phyloP scores from a whole-genome alignment of 768 basidiomycete species.

The Epithele typhae region DNA sequence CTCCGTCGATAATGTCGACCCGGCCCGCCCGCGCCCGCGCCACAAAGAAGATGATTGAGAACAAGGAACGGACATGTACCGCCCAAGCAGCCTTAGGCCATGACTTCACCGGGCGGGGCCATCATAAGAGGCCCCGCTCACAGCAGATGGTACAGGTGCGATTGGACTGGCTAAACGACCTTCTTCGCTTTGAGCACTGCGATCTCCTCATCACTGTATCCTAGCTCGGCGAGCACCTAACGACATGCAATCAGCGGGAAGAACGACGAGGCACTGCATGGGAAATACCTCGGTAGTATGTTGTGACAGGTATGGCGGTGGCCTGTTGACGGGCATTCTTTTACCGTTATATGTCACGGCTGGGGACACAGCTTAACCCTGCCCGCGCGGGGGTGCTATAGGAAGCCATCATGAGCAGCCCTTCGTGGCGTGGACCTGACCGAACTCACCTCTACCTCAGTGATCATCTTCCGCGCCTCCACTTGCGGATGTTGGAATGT shows the following conservation, averaged over 20 bases:
- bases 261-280: no score
- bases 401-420: not conserved
- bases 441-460: slow-evolving; percentile 65
- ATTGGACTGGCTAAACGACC: slow-evolving; percentile 20
- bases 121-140: no score
- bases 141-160: no score
- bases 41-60: not conserved
- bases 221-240: slow-evolving; percentile 28
- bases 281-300: slow-evolving; percentile 67
- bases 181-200: slow-evolving; percentile 19
- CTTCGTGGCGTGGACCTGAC: not conserved
- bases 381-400: slow-evolving; percentile 34
- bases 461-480: slow-evolving; percentile 64
- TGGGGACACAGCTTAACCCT: slow-evolving; percentile 77
- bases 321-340: slow-evolving; percentile 65
- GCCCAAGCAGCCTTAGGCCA: no score
- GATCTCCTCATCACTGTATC: slow-evolving; percentile 27
- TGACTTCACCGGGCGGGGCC: no score
- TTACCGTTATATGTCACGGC: slow-evolving; percentile 79
- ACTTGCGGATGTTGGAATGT: slow-evolving; percentile 91
- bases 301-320: slow-evolving; percentile 87
- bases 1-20: no score
- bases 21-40: not conserved
- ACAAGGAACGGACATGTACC: no score
- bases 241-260: not conserved